A percentile compares a stretch with the other conserved stretches of the same genome.
Conservation (phyloP, 768 basidiomycete genomes). For the Auriscalpium vulgare region DNA sequence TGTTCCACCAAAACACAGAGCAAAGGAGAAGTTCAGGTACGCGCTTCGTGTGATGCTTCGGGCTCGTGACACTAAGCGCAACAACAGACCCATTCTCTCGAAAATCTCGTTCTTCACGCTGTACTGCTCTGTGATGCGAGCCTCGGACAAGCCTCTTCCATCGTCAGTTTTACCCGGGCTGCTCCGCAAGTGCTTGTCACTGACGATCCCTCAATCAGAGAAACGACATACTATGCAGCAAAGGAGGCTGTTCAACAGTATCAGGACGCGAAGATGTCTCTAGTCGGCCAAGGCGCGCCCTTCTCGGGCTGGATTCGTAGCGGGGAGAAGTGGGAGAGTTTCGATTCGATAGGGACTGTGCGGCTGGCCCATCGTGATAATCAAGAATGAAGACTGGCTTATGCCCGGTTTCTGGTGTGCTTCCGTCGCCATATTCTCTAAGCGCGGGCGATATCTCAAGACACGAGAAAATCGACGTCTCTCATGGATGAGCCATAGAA, state of each 20-base stretch:
- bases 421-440: too few relatives aligned
- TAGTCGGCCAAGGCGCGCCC: conserved; percentile 36
- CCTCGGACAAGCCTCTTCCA: conserved; percentile 9
- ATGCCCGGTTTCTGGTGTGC: too few relatives aligned
- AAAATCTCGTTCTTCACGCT: conserved; percentile 48
- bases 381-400: too few relatives aligned
- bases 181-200: neutral
- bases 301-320: conserved; percentile 61
- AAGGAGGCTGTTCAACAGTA: conserved; percentile 40
- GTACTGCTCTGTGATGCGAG: conserved; percentile 24
- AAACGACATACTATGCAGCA: conserved; percentile 32
- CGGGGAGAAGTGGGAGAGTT: conserved; percentile 46
- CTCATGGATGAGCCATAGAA: too few relatives aligned
- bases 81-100: conserved; percentile 40
- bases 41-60: neutral
- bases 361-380: too few relatives aligned
- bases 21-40: conserved; percentile 55
- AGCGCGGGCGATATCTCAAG: too few relatives aligned
- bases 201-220: conserved; percentile 2
- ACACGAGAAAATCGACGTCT: too few relatives aligned
- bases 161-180: conserved; percentile 5
- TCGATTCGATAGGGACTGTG: conserved; percentile 19
- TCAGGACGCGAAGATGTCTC: conserved; percentile 39
- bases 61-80: neutral
- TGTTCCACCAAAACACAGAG: conserved; percentile 61